Base-by-base conservation (phyloP, 2,329 filamentous ascomycete genomes). In the Fusarium setosum region DNA sequence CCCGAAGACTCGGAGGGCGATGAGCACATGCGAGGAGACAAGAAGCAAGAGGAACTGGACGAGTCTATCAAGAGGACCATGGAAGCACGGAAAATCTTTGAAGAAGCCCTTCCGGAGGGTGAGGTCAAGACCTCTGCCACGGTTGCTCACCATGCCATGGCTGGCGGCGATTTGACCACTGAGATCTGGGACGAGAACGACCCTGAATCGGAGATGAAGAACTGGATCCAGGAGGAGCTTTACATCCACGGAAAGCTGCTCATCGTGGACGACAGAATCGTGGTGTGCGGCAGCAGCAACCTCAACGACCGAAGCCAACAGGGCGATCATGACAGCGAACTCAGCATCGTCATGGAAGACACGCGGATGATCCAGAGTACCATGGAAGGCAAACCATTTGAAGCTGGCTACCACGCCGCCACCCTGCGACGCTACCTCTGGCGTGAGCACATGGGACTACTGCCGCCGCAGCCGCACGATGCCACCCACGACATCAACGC, bases 151-250 rank as follows among this genome's bases (percentile, higher is more conserved):
- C 89, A 93, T 68, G 93, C 94, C 32, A 96, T 98, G 93, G 85
- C 91, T 20, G 86, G 72, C 7, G 89, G 75, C 76, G 86, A 75
- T 81, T 84, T 84, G 78, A 88, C 72, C 4, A 89, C 92, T 10
- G 92, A 96, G 76, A 72, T 80, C 1, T 97, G 93, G 92, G 90
- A 94, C 15, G 91, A 92, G 15, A 82, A 84, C 1, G 80, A 91
- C 4, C 81, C 88, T 0, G 87, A 95, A 68, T 86, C 87, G 2
- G 96, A 98, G 76, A 91, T 94, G 57, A 86, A 91, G 53, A 93
- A 96, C 74, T 96, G 96, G 83, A 90, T 98, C 59, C 95, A 97
- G 75, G 96, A 99, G 76, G 95, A 99, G 77, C 86, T 98, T 3
- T 99, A 99, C 76, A 90, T 98, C 45, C 96, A 99, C 76, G 92